phyloP scores from a whole-genome alignment of 129 eudicot species.

The Chrysanthemum seticuspe region DNA sequence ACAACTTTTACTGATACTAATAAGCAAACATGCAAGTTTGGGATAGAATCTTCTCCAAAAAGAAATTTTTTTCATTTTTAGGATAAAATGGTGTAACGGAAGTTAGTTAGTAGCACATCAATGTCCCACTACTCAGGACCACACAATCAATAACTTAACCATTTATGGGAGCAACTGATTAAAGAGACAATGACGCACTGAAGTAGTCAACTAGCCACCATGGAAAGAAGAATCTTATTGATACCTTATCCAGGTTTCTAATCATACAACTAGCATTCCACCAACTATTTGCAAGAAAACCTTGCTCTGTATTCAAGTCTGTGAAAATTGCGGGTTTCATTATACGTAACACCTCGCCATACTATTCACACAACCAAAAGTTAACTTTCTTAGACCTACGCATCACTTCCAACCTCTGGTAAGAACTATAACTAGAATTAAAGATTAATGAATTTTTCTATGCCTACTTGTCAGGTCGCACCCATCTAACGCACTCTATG shows the following conservation, averaged over 20 bases:
- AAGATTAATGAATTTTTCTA: too few species aligned
- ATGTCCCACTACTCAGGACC: background rate
- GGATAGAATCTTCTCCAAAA: background rate
- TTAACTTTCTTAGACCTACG: too few species aligned
- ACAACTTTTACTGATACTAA: background rate
- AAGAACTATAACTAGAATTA: too few species aligned
- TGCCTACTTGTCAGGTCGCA: too few species aligned
- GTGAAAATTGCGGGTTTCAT: too few species aligned
- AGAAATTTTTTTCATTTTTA: background rate
- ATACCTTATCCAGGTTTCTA: background rate
- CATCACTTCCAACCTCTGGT: too few species aligned
- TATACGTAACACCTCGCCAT: too few species aligned
- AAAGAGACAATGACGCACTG: background rate
- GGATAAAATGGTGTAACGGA: background rate
- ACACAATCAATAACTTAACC: background rate
- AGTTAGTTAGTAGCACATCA: background rate
- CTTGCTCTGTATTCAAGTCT: too few species aligned
- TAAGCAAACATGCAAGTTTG: background rate
- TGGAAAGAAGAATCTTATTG: background rate
- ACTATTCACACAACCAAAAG: too few species aligned
- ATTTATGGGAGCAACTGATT: too few species aligned
- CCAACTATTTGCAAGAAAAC: too few species aligned
- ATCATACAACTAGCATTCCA: background rate
- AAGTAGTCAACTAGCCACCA: constrained; percentile 2
- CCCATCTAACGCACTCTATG: background rate